Evolutionary conservation across 2,329 filamentous ascomycete species (phyloP).

Genomic region (Fusarium drepaniforme): DNA sequence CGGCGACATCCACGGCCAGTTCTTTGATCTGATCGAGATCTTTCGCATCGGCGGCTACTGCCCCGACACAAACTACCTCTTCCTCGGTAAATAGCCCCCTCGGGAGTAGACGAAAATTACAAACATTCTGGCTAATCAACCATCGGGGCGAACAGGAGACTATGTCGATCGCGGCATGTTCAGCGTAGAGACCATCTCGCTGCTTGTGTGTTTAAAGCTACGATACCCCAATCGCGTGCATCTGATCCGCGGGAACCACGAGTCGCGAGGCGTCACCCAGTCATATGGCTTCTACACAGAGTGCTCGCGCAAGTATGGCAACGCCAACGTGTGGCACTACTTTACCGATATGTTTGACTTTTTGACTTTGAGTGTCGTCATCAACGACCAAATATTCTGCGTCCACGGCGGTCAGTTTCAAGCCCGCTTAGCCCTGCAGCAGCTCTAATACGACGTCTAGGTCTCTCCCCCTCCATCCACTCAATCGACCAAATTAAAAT

Average conservation of each 20-base stretch:
- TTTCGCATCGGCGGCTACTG: constrained; percentile 98
- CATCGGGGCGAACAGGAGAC: constrained; percentile 71
- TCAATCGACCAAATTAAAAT: constrained; percentile 99
- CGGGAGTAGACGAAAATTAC: not conserved
- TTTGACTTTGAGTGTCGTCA: constrained; percentile 94
- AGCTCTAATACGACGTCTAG: constrained; percentile 52
- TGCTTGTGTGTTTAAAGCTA: constrained; percentile 96
- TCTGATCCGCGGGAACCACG: constrained; percentile 97
- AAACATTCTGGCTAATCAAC: constrained; percentile 22
- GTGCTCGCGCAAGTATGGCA: constrained; percentile 97
- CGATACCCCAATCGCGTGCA: constrained; percentile 97
- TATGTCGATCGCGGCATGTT: constrained; percentile 99
- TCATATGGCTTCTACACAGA: constrained; percentile 99
- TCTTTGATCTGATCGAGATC: constrained; percentile 99
- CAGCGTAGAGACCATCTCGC: constrained; percentile 97
- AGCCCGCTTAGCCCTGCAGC: not conserved
- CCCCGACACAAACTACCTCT: constrained; percentile 98
- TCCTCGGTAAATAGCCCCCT: constrained; percentile 74
- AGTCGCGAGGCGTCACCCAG: constrained; percentile 96
- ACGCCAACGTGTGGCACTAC: constrained; percentile 98
- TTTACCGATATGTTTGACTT: constrained; percentile 99
- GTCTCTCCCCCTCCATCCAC: constrained; percentile 90
- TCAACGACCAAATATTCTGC: constrained; percentile 99
- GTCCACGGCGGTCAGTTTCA: constrained; percentile 81
- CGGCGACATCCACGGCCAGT: constrained; percentile 98